Conservation (phyloP, 192 early-diverging fungal species). For the Entomortierella chlamydospora region DNA sequence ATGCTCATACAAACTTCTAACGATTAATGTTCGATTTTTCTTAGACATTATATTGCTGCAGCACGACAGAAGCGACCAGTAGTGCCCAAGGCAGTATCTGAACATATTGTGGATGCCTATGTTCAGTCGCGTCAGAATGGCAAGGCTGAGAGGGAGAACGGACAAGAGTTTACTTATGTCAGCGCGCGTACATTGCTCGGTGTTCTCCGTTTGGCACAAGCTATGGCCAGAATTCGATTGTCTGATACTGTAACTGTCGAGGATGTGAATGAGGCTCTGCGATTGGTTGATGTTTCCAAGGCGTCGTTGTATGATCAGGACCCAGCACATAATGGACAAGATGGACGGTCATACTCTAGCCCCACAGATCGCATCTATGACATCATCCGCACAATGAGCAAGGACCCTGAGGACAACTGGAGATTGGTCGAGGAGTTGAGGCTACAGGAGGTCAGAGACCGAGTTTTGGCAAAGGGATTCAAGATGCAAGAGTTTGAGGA, state of each 20-base stretch:
- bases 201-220: constrained; percentile 86
- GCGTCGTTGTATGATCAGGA: constrained; percentile 78
- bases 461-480: constrained; percentile 81
- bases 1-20: background rate
- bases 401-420: constrained; percentile 65
- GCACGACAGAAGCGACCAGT: constrained; percentile 80
- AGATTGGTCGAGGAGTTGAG: constrained; percentile 66
- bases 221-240: constrained; percentile 83
- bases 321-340: constrained; percentile 48
- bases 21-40: background rate
- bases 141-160: constrained; percentile 59
- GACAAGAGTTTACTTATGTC: constrained; percentile 81
- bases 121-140: constrained; percentile 79
- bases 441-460: constrained; percentile 73
- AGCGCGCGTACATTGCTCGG: constrained; percentile 89
- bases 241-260: constrained; percentile 70
- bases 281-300: constrained; percentile 92
- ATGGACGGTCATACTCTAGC: constrained; percentile 61
- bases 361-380: constrained; percentile 76
- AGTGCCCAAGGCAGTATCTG: constrained; percentile 80
- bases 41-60: constrained; percentile 88
- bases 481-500: constrained; percentile 81
- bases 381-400: constrained; percentile 80
- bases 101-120: constrained; percentile 91
- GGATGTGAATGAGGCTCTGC: constrained; percentile 91